Evolutionary conservation across 164 flowering plant genomes (phyloP).

Genomic region (Liquidambar formosana): DNA sequence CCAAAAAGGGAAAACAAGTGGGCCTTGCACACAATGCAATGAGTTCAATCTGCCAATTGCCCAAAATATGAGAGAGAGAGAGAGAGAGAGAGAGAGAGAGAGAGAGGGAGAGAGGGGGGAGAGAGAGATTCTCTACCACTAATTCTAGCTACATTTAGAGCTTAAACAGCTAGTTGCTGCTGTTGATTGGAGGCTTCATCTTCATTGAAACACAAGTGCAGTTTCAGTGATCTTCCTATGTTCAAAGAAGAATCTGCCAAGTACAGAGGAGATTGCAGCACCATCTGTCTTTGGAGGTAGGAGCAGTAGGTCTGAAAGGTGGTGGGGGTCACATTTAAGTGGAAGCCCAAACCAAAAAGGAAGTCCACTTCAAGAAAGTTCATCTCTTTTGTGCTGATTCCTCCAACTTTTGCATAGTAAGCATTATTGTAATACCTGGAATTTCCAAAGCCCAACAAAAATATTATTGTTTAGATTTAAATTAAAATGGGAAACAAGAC

Average conservation of each 20-base stretch:
- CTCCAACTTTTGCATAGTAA: constrained; percentile 95
- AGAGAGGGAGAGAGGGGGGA: background rate
- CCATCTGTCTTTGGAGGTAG: constrained; percentile 64
- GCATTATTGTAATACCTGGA: constrained; percentile 94
- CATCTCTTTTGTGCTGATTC: constrained; percentile 85
- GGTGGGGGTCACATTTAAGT: constrained; percentile 80
- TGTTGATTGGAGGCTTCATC: constrained; percentile 65
- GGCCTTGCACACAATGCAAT: constrained; percentile 7
- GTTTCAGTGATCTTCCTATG: constrained; percentile 40
- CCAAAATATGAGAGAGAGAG: background rate
- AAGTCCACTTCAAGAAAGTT: constrained; percentile 88
- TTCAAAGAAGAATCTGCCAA: constrained; percentile 21
- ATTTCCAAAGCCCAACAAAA: background rate
- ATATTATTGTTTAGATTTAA: too few relatives aligned
- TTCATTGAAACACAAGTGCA: constrained; percentile 56
- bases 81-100: constrained; percentile 4
- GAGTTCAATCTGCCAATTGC: constrained; percentile 1
- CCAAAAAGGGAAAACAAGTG: background rate
- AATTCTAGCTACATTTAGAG: too few relatives aligned
- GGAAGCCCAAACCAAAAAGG: constrained; percentile 81
- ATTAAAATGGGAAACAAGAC: background rate
- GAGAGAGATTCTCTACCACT: too few relatives aligned
- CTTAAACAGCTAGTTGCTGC: constrained; percentile 69
- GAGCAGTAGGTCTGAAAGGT: constrained; percentile 75
- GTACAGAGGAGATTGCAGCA: constrained; percentile 38